phyloP scores from a whole-genome alignment of 1,139 yeast genomes.

The Geotrichum cucujoidarum region DNA sequence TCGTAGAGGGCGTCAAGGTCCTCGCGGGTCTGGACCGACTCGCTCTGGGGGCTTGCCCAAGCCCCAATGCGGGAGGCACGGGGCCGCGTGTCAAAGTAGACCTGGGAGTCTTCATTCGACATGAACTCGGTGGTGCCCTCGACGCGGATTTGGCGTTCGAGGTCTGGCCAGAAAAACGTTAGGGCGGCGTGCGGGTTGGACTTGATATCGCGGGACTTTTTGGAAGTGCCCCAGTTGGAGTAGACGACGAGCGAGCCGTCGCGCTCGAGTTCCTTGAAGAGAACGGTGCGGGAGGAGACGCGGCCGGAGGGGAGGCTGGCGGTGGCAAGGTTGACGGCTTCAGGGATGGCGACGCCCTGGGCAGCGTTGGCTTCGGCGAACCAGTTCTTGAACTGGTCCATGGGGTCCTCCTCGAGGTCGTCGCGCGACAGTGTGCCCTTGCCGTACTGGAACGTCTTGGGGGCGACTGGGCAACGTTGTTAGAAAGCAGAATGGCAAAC shows the following conservation, averaged over 20 bases:
- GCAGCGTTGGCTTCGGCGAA: constrained; percentile 72
- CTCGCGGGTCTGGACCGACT: constrained; percentile 51
- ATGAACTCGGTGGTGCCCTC: constrained; percentile 82
- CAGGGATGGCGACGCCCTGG: constrained; percentile 60
- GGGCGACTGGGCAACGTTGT: constrained; percentile 50
- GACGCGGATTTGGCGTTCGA: constrained; percentile 87
- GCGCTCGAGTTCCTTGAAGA: constrained; percentile 82
- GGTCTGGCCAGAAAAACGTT: constrained; percentile 87
- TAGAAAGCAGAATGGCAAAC: neutral
- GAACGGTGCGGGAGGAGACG: constrained; percentile 75
- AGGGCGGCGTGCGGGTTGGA: constrained; percentile 76
- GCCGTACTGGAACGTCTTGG: constrained; percentile 83
- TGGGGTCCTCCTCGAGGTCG: constrained; percentile 58
- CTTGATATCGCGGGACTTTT: constrained; percentile 65
- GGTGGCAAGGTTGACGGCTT: constrained; percentile 75
- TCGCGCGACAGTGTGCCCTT: constrained; percentile 55
- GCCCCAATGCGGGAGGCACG: constrained; percentile 93
- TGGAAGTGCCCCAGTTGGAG: constrained; percentile 86
- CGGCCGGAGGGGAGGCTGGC: constrained; percentile 84
- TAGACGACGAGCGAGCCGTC: constrained; percentile 76
- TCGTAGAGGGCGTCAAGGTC: constrained; percentile 53
- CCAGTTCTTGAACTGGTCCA: constrained; percentile 77
- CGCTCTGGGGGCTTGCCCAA: constrained; percentile 91
- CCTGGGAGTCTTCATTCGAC: constrained; percentile 63
- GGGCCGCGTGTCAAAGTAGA: constrained; percentile 83